Conservation (phyloP, 192 early-diverging fungal genomes). For the Backusella tarrabulga region DNA sequence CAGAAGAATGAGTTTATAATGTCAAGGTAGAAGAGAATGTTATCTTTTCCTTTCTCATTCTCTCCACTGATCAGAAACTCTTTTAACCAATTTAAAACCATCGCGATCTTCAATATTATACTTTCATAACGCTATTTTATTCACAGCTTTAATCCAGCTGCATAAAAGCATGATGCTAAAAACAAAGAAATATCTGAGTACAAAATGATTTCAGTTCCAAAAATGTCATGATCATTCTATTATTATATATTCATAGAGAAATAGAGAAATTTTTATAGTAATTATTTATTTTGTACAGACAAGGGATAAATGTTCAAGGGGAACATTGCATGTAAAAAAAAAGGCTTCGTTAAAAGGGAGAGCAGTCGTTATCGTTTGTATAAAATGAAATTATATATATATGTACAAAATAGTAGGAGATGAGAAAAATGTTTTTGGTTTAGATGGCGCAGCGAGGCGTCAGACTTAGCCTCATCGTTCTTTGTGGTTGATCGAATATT, state of each 20-base stretch:
- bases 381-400: neutral
- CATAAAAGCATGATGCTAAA: neutral
- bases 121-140: neutral
- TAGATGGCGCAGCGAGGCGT: constrained; percentile 11
- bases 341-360: neutral
- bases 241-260: neutral
- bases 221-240: neutral
- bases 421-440: neutral
- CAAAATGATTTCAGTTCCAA: neutral
- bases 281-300: neutral
- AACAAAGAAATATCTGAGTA: neutral
- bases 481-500: constrained; percentile 14
- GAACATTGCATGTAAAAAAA: neutral
- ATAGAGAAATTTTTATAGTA: neutral
- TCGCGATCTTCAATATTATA: neutral
- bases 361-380: neutral
- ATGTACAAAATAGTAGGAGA: neutral
- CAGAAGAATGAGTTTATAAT: neutral
- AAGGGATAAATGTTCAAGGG: constrained; percentile 3
- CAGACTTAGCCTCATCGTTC: constrained; percentile 1
- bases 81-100: neutral
- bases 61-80: neutral
- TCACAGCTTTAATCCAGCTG: neutral
- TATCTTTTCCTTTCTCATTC: no score
- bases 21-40: neutral